Percentiles rank a stretch among this genome's conserved stretches.
These are phyloP conservation scores for Starmerella khaoyaiensis DNA, from an alignment of 805 yeast species.

Conservation along the genomic window DNA sequence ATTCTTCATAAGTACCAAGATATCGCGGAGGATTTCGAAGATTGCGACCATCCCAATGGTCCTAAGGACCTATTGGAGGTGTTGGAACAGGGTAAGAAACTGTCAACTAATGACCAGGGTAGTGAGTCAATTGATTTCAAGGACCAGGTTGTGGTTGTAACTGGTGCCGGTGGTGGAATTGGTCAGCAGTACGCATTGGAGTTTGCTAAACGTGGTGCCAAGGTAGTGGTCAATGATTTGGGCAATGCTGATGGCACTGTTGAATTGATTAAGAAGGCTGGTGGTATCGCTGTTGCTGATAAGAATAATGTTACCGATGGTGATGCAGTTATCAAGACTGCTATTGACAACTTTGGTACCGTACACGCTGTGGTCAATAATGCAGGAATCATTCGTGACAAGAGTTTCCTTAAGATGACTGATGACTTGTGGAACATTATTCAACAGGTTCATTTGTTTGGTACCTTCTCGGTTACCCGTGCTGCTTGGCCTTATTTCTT, in stretches of 20 bases:
- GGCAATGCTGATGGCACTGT: constrained; percentile 61
- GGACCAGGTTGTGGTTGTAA: constrained; percentile 76
- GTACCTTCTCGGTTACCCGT: constrained; percentile 68
- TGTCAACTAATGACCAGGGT: constrained; percentile 46
- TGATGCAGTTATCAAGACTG: constrained; percentile 61
- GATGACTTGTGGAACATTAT: constrained; percentile 75
- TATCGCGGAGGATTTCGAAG: constrained; percentile 41
- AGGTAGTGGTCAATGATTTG: constrained; percentile 86
- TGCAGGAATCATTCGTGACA: constrained; percentile 90
- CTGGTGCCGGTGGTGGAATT: constrained; percentile 92
- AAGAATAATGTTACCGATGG: constrained; percentile 75
- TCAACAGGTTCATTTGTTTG: constrained; percentile 65
- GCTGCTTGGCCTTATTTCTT: constrained; percentile 86
- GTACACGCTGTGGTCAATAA: constrained; percentile 80
- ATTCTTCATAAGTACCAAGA: constrained; percentile 54
- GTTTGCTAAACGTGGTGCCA: constrained; percentile 86
- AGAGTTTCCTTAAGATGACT: constrained; percentile 71
- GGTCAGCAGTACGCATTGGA: constrained; percentile 80
- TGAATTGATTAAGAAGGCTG: constrained; percentile 54
- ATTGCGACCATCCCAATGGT: constrained; percentile 54
- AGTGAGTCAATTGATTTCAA: constrained; percentile 49
- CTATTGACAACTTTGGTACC: constrained; percentile 61
- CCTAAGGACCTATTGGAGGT: constrained; percentile 59
- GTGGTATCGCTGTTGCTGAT: constrained; percentile 75
- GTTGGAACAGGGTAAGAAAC: constrained; percentile 39